Conservation (phyloP, 2,329 filamentous ascomycete species). For the Huntiella omanensis region DNA sequence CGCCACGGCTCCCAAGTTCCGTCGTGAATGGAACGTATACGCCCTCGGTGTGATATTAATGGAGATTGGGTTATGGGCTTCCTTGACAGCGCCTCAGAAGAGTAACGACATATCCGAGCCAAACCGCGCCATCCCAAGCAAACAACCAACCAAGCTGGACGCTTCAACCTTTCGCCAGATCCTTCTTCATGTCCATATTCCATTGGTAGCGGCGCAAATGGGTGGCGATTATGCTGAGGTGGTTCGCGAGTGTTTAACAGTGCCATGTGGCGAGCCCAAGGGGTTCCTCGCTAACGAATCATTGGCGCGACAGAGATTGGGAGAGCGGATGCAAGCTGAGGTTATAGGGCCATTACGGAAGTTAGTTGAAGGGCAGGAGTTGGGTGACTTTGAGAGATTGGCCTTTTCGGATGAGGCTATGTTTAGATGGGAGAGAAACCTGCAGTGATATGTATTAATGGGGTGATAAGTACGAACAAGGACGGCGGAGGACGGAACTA, state of each 20-base stretch:
- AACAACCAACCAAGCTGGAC: background rate
- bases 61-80: background rate
- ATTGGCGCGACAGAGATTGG: no score
- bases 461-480: no score
- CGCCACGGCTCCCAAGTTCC: background rate
- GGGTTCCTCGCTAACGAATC: no score
- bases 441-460: no score
- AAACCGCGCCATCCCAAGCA: background rate
- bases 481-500: no score
- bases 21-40: background rate
- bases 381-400: no score
- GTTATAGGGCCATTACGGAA: no score
- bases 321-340: no score
- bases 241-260: background rate
- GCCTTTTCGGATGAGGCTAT: no score
- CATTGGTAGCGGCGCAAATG: background rate
- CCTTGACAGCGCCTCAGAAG: background rate
- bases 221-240: background rate
- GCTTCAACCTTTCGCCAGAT: background rate
- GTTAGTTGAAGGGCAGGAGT: no score
- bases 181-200: background rate
- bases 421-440: no score
- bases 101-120: background rate
- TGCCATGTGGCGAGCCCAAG: background rate
- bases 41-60: background rate